Base-by-base conservation (phyloP, 306 rosid species). In the Canavalia ensiformis region DNA sequence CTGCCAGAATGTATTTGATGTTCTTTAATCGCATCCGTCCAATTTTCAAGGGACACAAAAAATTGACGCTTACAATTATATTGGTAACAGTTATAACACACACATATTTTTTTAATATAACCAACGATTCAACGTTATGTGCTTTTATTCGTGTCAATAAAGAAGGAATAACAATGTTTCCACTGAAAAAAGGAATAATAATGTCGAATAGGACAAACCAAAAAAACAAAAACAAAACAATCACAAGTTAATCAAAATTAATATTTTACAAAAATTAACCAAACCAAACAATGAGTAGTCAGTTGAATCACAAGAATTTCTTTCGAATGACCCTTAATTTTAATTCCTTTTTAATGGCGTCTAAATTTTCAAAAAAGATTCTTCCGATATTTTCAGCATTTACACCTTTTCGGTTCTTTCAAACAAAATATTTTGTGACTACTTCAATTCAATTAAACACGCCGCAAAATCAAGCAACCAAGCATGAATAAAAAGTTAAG, bases 91-190 rank as follows among this genome's bases (percentile, higher is more conserved):
- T 63, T 62, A 62, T 35, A 62, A 33, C 39, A 33, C 8, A 35
- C n/a, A 68, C n/a, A 33, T 12, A 31, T 33, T 71, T 7, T 72
- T 72, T 52, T n/a, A 71, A 50, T 50, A 71, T 52, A 35, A 33
- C 33, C 34, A 72, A 4, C n/a, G 2, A 52, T 52, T 72, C 28
- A 72, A 72, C 50, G 50, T 55, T 54, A 35, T 8, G 18, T 49
- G 33, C 59, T 69, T 69, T 30, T 35, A 72, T 74, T 30, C 57
- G 57, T 58, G 69, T 74, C 45, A 58, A 74, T 44, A 74, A 74
- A 58, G 57, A 58, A 44, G 57, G 33, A 58, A 74, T 56, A 57
- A 74, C 78, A 42, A 28, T 74, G 31, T 30, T 41, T 74, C 68
- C 78, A 74, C 55, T 54, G 25, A 54, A 44, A 74, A 73, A 74